Evolutionary conservation across 2,329 filamentous ascomycete species (phyloP), one percentile per base, ranked within the genome.

Genomic region (Scolecobasidium constrictum): DNA sequence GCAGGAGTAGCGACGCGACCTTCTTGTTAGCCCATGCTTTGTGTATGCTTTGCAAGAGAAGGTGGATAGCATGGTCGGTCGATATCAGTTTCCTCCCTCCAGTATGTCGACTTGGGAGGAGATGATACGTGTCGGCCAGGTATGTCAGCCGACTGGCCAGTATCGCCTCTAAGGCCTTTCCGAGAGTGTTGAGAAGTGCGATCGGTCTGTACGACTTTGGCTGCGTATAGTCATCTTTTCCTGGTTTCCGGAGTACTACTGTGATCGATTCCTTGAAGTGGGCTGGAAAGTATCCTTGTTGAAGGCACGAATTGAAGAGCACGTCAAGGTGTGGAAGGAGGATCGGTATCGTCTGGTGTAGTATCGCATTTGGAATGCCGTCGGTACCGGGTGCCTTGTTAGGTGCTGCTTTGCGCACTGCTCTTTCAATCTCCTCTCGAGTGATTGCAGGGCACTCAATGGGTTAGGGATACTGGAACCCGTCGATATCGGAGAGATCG

Each of bases 151-250:
- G 42, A 19, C 46, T 41, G 5, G 52, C 50, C 13, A 56, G 33
- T 4, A 58, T 44, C 23, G 46, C 38, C 12, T 60, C 56, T 17
- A 60, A 46, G 4, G 49, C 44, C 35, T 60, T 59, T 15, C 56
- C 50, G 5, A 54, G 44, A 4, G 53, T 60, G 44, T 54, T 52
- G 3, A 57, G 42, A 3, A 56, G 42, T 17, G 52, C 50, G 22
- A 54, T 56, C 3, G 51, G 55, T 7, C 49, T 35, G 44, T 59
- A 59, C 23, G 45, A 28, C 34, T 56, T 59, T 0, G 50, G 46
- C 23, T 42, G 37, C 6, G 42, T 50, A 44, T 58, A 59, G 38
- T 55, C 42, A n/a, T 45, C 38, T 45, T 59, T 56, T 20, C 48
- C 47, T n/a, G 45, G 51, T 38, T 58, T 57, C n/a, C 49, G 48